phyloP scores from a whole-genome alignment of 2,329 filamentous ascomycete genomes.

The Alternaria triticina region DNA sequence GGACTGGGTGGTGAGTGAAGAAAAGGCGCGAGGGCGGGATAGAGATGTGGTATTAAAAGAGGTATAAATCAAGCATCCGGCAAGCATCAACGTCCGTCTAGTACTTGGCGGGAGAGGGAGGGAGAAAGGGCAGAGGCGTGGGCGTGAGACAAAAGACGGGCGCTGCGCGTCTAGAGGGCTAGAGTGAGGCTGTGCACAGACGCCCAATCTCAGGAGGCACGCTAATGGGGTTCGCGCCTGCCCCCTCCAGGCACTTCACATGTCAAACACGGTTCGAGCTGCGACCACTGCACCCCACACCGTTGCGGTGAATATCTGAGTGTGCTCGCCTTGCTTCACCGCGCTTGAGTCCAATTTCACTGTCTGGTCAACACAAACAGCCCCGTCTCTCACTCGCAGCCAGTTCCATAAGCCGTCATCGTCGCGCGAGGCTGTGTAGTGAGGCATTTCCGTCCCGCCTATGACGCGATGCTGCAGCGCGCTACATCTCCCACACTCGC shows the following conservation, averaged over 20 bases:
- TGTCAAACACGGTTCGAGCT: constrained; percentile 9
- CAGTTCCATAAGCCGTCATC: constrained; percentile 8
- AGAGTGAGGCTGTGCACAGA: constrained; percentile 26
- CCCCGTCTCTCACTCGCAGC: constrained; percentile 14
- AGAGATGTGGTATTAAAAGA: constrained; percentile 16
- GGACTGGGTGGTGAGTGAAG: constrained; percentile 6
- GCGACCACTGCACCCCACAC: not conserved
- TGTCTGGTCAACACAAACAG: not conserved
- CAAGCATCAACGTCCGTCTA: constrained; percentile 17
- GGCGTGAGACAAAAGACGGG: constrained; percentile 17
- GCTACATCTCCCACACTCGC: constrained; percentile 9
- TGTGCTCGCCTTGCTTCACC: not conserved
- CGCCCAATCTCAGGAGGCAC: constrained; percentile 19
- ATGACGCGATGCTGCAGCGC: constrained; percentile 29
- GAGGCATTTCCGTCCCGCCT: constrained; percentile 9
- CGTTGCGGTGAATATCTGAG: not conserved
- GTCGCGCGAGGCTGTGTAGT: constrained; percentile 13
- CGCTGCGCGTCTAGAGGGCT: constrained; percentile 11
- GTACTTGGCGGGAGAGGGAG: constrained; percentile 17
- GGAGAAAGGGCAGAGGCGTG: constrained; percentile 16
- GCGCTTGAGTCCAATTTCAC: constrained; percentile 1
- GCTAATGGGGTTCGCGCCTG: not conserved
- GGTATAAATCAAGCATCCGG: constrained; percentile 16
- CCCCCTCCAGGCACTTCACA: constrained; percentile 12
- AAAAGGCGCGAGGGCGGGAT: constrained; percentile 4